Conservation (phyloP, 495 filamentous ascomycete species). For the Parmelia sp. region DNA sequence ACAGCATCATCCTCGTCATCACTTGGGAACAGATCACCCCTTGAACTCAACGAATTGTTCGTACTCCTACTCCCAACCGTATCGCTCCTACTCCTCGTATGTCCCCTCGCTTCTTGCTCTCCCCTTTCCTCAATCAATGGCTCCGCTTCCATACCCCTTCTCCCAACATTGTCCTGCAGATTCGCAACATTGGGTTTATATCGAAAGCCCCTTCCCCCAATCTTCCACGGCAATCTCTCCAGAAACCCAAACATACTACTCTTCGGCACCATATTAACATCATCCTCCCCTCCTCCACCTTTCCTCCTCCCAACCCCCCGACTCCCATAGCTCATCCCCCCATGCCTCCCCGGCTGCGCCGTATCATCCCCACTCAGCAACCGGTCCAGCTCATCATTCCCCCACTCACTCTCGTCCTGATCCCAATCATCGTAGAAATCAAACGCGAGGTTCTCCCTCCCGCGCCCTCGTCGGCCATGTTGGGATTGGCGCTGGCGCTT, state of each 20-base stretch:
- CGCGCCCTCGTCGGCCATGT: conserved; percentile 66
- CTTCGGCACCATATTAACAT: conserved; percentile 86
- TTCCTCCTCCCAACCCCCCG: conserved; percentile 59
- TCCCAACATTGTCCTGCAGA: conserved; percentile 78
- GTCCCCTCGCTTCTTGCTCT: conserved; percentile 32
- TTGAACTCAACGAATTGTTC: conserved; percentile 82
- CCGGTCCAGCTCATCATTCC: conserved; percentile 81
- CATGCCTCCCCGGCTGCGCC: conserved; percentile 62
- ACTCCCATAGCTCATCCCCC: conserved; percentile 86
- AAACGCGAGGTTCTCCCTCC: conserved; percentile 73
- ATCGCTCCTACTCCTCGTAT: conserved; percentile 63
- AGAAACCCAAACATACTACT: conserved; percentile 83
- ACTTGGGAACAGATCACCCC: conserved; percentile 89
- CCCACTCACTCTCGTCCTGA: conserved; percentile 65
- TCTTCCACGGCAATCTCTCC: conserved; percentile 74
- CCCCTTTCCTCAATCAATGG: conserved; percentile 64
- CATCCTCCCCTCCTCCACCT: conserved; percentile 52
- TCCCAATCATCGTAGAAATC: conserved; percentile 99
- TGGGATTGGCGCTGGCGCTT: conserved; percentile 32
- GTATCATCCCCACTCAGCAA: conserved; percentile 70
- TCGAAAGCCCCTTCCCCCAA: conserved; percentile 68
- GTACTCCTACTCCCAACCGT: conserved; percentile 79
- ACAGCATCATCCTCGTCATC: conserved; percentile 87
- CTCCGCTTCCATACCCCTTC: conserved; percentile 50
- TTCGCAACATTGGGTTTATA: conserved; percentile 91